Evolutionary conservation across 441 rosid genomes (phyloP).

Genomic region (Pelargonium australe): DNA sequence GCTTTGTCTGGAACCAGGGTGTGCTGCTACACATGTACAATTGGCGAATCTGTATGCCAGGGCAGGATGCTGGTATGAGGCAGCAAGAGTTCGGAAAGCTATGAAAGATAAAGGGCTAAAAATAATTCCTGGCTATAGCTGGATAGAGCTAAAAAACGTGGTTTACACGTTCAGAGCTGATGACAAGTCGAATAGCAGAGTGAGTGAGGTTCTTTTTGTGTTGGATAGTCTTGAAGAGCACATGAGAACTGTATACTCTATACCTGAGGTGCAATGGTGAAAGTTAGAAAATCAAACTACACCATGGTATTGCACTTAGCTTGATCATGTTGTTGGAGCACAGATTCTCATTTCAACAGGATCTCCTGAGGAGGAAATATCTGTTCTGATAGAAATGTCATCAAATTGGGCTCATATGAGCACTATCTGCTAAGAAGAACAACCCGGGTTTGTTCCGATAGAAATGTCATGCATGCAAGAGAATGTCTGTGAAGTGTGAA

Average conservation of each 20-base stretch:
- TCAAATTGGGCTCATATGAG: too few relatives aligned
- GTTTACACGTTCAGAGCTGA: conserved; percentile 62
- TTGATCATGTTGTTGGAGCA: background rate
- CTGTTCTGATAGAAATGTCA: too few relatives aligned
- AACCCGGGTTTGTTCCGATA: too few relatives aligned
- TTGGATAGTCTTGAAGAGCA: conserved; percentile 47
- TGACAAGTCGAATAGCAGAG: conserved; percentile 39
- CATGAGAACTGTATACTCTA: conserved; percentile 31
- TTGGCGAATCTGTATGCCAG: conserved; percentile 69
- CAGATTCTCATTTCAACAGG: background rate
- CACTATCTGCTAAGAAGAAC: too few relatives aligned
- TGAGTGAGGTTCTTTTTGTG: conserved; percentile 35
- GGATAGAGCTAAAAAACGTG: conserved; percentile 65
- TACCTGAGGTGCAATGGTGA: conserved; percentile 20
- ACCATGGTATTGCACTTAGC: too few relatives aligned
- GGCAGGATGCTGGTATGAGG: conserved; percentile 56
- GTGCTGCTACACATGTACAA: conserved; percentile 68
- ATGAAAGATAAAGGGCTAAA: conserved; percentile 69
- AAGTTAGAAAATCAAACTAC: background rate
- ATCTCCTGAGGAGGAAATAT: too few relatives aligned
- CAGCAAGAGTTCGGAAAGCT: conserved; percentile 56
- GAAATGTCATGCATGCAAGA: too few relatives aligned
- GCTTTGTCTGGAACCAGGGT: conserved; percentile 50
- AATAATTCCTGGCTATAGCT: conserved; percentile 65
- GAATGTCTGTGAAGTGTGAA: too few relatives aligned